A percentile compares a stretch with the other conserved stretches of the same genome.
phyloP scores from a whole-genome alignment of 2,329 filamentous ascomycete species.

The Aureobasidium uvarum region DNA sequence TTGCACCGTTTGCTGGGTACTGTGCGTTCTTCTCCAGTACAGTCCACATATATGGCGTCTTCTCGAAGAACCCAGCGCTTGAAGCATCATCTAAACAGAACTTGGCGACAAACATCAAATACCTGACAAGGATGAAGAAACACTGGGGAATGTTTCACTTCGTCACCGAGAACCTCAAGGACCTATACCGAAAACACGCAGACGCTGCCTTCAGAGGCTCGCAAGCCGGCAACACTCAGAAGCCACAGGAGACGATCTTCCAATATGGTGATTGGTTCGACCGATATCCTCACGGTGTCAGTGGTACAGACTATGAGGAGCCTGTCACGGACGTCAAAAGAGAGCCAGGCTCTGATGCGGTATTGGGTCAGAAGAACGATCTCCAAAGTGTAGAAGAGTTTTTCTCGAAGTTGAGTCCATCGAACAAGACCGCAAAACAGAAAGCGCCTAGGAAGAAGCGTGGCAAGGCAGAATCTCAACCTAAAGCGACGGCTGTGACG shows the following conservation, averaged over 20 bases:
- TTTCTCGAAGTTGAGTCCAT: conserved; percentile 74
- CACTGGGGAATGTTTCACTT: conserved; percentile 99
- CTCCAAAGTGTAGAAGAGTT: conserved; percentile 95
- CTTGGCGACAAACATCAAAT: conserved; percentile 82
- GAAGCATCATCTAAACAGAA: conserved; percentile 80
- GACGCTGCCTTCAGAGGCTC: conserved; percentile 72
- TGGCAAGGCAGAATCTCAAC: conserved; percentile 34
- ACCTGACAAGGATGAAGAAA: conserved; percentile 90
- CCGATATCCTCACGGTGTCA: conserved; percentile 88
- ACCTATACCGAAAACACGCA: conserved; percentile 79
- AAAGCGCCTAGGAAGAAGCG: conserved; percentile 40
- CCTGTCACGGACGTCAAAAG: conserved; percentile 64
- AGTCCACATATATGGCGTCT: conserved; percentile 90
- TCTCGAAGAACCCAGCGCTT: conserved; percentile 74
- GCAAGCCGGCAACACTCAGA: conserved; percentile 43
- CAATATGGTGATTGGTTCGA: conserved; percentile 99
- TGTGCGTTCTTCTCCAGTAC: conserved; percentile 91
- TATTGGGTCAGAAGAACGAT: conserved; percentile 83
- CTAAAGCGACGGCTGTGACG: conserved; percentile 19
- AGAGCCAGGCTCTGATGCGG: conserved; percentile 80
- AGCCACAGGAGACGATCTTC: conserved; percentile 58
- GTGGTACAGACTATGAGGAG: conserved; percentile 78
- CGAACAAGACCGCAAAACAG: conserved; percentile 44
- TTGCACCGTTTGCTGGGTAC: conserved; percentile 91
- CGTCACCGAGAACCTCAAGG: conserved; percentile 88